Evolutionary conservation across 2,329 filamentous ascomycete genomes (phyloP).

Genomic region (Periconia macrospinosa): DNA sequence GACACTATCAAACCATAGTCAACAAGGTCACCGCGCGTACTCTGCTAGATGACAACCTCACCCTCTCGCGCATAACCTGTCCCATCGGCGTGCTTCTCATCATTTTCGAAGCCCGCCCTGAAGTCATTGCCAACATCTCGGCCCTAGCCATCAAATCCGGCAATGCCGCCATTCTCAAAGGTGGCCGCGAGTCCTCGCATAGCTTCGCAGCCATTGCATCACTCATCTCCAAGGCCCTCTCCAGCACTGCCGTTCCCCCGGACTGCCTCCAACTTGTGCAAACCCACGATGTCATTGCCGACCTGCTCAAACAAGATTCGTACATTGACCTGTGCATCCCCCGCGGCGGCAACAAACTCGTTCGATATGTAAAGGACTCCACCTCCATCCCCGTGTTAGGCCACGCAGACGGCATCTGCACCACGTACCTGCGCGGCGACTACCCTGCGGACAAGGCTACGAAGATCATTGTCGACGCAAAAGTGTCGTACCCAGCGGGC

Average conservation of each 20-base stretch:
- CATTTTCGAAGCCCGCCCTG: slow-evolving; percentile 96
- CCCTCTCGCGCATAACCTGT: slow-evolving; percentile 85
- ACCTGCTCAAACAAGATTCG: slow-evolving; percentile 81
- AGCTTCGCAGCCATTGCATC: slow-evolving; percentile 91
- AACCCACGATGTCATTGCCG: slow-evolving; percentile 85
- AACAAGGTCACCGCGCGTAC: slow-evolving; percentile 83
- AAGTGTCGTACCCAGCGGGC: slow-evolving; percentile 91
- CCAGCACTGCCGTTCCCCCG: slow-evolving; percentile 74
- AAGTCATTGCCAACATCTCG: slow-evolving; percentile 98
- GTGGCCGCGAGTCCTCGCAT: slow-evolving; percentile 91
- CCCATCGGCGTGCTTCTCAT: slow-evolving; percentile 97
- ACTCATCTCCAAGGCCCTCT: slow-evolving; percentile 78
- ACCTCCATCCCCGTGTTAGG: slow-evolving; percentile 95
- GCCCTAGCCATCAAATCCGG: slow-evolving; percentile 95
- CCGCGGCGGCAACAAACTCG: slow-evolving; percentile 85
- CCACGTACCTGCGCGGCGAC: slow-evolving; percentile 79
- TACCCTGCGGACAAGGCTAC: slow-evolving; percentile 73
- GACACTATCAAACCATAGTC: slow-evolving; percentile 55
- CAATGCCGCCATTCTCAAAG: slow-evolving; percentile 95
- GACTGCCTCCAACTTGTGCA: slow-evolving; percentile 91
- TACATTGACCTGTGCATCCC: slow-evolving; percentile 96
- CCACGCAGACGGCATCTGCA: slow-evolving; percentile 92
- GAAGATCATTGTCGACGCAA: slow-evolving; percentile 83
- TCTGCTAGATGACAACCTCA: slow-evolving; percentile 80
- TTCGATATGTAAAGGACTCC: slow-evolving; percentile 83